Conservation (phyloP, 1,284 basidiomycete species). For the Cutaneotrichosporon arboriforme region DNA sequence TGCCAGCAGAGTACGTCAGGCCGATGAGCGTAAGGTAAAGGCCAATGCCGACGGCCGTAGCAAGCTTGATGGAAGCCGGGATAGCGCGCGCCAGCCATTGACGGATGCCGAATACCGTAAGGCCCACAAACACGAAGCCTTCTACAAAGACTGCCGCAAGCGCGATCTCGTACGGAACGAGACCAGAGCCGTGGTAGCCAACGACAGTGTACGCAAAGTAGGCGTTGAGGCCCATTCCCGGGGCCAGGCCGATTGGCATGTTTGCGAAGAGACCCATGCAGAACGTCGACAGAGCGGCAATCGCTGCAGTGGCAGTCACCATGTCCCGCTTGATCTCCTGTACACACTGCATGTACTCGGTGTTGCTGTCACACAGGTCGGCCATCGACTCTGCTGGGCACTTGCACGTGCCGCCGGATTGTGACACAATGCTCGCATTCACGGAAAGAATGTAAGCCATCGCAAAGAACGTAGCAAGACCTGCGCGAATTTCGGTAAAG, state of each 20-base stretch:
- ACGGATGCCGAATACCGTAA: conserved; percentile 76
- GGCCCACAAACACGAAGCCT: conserved; percentile 77
- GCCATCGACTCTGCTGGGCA: conserved; percentile 51
- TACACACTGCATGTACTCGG: conserved; percentile 61
- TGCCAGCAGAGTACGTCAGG: conserved; percentile 57
- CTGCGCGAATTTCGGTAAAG: conserved; percentile 73
- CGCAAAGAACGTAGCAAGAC: conserved; percentile 70
- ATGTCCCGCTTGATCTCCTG: conserved; percentile 62
- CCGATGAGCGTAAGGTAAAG: conserved; percentile 58
- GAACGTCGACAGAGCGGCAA: conserved; percentile 64
- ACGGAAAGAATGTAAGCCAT: conserved; percentile 46
- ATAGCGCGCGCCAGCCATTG: conserved; percentile 86
- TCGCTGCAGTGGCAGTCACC: conserved; percentile 61
- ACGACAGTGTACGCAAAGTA: conserved; percentile 89
- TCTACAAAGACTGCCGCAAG: conserved; percentile 83
- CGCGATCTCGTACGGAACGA: conserved; percentile 71
- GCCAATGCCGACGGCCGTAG: conserved; percentile 80
- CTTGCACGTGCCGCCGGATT: conserved; percentile 74
- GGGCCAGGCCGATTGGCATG: conserved; percentile 47
- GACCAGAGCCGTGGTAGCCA: conserved; percentile 65
- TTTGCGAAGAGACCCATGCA: conserved; percentile 39
- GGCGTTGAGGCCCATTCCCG: conserved; percentile 75
- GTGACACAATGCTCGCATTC: conserved; percentile 60
- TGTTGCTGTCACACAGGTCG: conserved; percentile 53
- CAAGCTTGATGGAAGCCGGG: conserved; percentile 77